Evolutionary conservation across 805 yeast species (phyloP), one percentile per base, ranked within the genome.

Genomic region (Saccharomycopsis fodiens): DNA sequence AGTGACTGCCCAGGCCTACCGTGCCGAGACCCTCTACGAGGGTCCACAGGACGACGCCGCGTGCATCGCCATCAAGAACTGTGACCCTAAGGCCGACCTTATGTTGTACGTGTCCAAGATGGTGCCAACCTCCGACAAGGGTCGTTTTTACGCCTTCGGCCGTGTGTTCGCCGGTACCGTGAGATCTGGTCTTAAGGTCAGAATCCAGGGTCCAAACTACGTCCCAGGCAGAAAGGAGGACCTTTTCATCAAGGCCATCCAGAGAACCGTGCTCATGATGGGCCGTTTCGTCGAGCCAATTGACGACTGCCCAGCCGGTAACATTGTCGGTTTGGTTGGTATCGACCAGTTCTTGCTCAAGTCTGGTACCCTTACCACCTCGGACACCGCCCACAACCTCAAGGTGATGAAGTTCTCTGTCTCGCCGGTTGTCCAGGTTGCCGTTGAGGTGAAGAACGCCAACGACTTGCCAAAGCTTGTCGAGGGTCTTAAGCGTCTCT

Each of bases 71-170:
- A 91, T 91, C 77, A 88, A 83, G 79, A 82, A 85, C 82, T 91
- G 98, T 84, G 97, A 91, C 77, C 96, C 97, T 67, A 82, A 72
- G 66, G 96, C 95, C 63, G 97, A 91, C 69, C 84, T 91, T 68
- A 91, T 91, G 98, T 81, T 91, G 68, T 91, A 91, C 88, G 93
- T 91, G 67, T 93, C 97, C 75, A 91, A 91, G 96, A 91, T 91
- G 98, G 97, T 91, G 61, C 98, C 98, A 74, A 91, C 98, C 70
- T 91, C 97, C 62, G 98, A 91, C 75, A 93, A 91, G 81, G 98
- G 98, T 82, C 88, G 98, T 79, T 91, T 91, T 95, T 91, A 88
- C 84, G 98, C 98, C 68, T 93, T 91, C 78, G 98, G 98, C 75
- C 93, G 98, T 82, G 97, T 91, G 70, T 91, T 91, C 79, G 85